Evolutionary conservation across 2,329 filamentous ascomycete species (phyloP), one percentile per base, ranked within the genome.

Genomic region (Leptodontidium sp.): DNA sequence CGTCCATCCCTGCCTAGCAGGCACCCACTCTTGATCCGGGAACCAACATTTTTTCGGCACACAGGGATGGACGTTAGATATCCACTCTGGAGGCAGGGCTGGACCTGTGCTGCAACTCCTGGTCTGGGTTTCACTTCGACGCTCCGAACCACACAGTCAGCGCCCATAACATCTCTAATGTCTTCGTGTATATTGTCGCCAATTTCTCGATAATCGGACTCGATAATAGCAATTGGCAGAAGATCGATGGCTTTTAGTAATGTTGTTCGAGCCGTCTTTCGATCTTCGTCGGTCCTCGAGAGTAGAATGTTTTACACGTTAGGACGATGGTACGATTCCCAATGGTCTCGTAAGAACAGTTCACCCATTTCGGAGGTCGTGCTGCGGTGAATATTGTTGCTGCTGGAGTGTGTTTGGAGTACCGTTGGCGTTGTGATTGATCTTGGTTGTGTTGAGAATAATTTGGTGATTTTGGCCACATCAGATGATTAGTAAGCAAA

Each of bases 301-400:
- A 61, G 32, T 14, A 61, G 32, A 40, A 61, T 17, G 35, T 35
- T 35, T 35, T 38, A 40, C 57, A 61, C 14, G 57, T 29, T 43
- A 61, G 21, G 15, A 61, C 57, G 35, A 61, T 45, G 21, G 32
- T 61, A 32, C n/a, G 57, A 61, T 17, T 61, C 32, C 57, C 35
- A 61, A 38, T 21, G 12, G 35, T 17, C 57, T 61, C 24, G 29
- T 17, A 61, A 61, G 4, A 61, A 35, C 5, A 15, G 12, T 9
- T 61, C 57, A 40, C 35, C 57, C n/a, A 61, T 61, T 55, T 53
- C 26, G 15, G 40, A 45, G 40, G 40, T 45, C 40, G 40, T 45
- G 15, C 40, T 45, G 40, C 11, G 40, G 40, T 45, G 40, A 17
- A 45, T 7, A 45, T 45, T 45, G 40, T 45, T 45, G 15, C 11